Evolutionary conservation across 2,329 filamentous ascomycete genomes (phyloP), one percentile per base, ranked within the genome.

Genomic region (Colletotrichum musae): DNA sequence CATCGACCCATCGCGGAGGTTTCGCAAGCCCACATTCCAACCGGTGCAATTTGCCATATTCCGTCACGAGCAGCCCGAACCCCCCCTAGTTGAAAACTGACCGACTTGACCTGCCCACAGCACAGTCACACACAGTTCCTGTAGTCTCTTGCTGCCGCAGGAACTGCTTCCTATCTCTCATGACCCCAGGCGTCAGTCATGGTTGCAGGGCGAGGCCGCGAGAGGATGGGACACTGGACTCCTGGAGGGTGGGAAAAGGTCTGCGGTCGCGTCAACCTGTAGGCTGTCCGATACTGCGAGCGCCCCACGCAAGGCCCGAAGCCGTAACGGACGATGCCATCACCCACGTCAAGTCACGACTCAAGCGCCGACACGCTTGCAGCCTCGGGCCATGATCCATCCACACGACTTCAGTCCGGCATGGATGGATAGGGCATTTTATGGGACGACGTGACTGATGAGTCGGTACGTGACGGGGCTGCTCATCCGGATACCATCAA

Each of bases 21-120:
- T 70, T 70, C 45, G 67, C 51, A 56, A 61, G 60, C 62, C 62
- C 62, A 47, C 56, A 56, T 61, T 48, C 63, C 62, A 67, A 57
- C 41, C 41, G 67, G 50, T 66, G 57, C 32, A 61, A 57, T 66
- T 52, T 61, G 51, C 56, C 51, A 32, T 50, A 26, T 62, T 39
- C 41, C 39, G 36, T 36, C 26, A n/a, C n/a, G 48, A 45, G 59
- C 47, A 51, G 52, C 58, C 13, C 39, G 18, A 54, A 48, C 32
- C 28, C 26, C 26, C 47, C 52, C 57, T 47, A 64, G 47, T 28
- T 24, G 21, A 4, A 24, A 24, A 24, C 3, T 24, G 47, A 48
- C 45, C 45, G 45, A 48, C 41, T n/a, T 43, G 41, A 10, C 58
- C 36, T 52, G 58, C 47, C 47, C n/a, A 60, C 21, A 24, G 21